Base-by-base conservation (phyloP, 768 basidiomycete genomes). In the Amanita pallidorosea region DNA sequence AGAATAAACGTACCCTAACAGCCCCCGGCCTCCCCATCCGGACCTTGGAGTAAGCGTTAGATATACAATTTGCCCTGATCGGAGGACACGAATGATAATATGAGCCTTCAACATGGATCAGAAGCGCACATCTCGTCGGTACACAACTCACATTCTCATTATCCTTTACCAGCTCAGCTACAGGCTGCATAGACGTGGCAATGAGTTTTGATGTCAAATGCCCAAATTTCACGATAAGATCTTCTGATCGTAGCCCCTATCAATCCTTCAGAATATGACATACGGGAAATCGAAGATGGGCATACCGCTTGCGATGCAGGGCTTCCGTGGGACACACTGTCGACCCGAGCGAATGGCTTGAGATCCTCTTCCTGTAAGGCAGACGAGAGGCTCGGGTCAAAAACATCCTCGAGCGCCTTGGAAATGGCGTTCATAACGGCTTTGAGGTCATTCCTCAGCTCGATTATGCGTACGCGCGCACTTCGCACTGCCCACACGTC, bases 21-120 rank as follows among this genome's bases (percentile, higher is more conserved):
- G 71, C 7, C 92, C 92, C 53, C 88, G 72, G 8, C 92, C 92
- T 54, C 89, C 90, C 92, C 92, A 96, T 6, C 83, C 83, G 51
- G 73, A 77, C 45, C 79, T 65, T 5, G 90, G 89, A 3, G 70
- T 82, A 38, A 92, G 67, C n/a, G 64, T 73, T 52, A 90, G 58
- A 17, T 68, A 68, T 12, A 79, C 56, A 6, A 58, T 62, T 55
- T 76, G 63, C 3, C 64, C 72, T 5, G 68, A 64, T 27, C 87
- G 79, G 25, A 79, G 64, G 7, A 88, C 73, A 41, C 74, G 70
- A 48, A 92, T 70, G 5, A 65, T 59, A 34, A 92, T 67, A 42
- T 74, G 71, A 44, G 73, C 73, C 89, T 91, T 57, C 18, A 53
- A 46, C 12, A 34, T 27, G 17, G 34, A 31, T 27, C n/a, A 41